Conservation (phyloP, 208 protist species). For the Endotrypanum monterogeii region DNA sequence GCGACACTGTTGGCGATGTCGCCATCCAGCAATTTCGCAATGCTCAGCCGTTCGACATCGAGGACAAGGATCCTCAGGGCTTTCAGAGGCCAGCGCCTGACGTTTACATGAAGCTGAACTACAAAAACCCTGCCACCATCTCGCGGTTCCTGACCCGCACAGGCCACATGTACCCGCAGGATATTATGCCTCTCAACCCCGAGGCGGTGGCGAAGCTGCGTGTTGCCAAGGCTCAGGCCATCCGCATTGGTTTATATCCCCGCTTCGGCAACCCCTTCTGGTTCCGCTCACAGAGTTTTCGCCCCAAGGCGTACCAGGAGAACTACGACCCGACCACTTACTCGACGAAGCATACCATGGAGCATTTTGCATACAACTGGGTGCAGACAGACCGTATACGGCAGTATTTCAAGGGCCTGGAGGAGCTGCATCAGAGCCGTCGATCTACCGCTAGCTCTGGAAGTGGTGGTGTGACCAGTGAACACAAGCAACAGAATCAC, state of each 20-base stretch:
- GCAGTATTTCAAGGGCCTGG: constrained; percentile 79
- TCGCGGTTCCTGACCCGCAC: constrained; percentile 88
- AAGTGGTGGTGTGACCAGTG: constrained; percentile 54
- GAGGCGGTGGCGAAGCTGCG: constrained; percentile 85
- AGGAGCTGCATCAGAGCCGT: constrained; percentile 48
- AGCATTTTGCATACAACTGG: constrained; percentile 92
- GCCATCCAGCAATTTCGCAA: constrained; percentile 90
- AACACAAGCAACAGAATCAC: constrained; percentile 79
- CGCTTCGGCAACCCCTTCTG: constrained; percentile 91
- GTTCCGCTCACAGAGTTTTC: constrained; percentile 82
- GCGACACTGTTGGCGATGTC: constrained; percentile 85
- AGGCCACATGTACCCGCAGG: constrained; percentile 88
- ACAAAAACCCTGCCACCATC: constrained; percentile 92
- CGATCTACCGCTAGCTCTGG: constrained; percentile 39
- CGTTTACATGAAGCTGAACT: constrained; percentile 94
- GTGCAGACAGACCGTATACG: constrained; percentile 87
- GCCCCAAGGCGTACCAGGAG: constrained; percentile 86
- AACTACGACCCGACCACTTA: constrained; percentile 90
- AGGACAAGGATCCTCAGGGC: constrained; percentile 84
- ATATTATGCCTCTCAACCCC: constrained; percentile 85
- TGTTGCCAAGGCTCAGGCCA: constrained; percentile 81
- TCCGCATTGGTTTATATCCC: constrained; percentile 88
- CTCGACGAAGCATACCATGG: constrained; percentile 89
- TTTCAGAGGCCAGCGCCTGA: constrained; percentile 77
- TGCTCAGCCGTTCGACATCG: constrained; percentile 88